Base-by-base conservation (phyloP, 2,329 filamentous ascomycete species). In the Camptophora hylomeconis region DNA sequence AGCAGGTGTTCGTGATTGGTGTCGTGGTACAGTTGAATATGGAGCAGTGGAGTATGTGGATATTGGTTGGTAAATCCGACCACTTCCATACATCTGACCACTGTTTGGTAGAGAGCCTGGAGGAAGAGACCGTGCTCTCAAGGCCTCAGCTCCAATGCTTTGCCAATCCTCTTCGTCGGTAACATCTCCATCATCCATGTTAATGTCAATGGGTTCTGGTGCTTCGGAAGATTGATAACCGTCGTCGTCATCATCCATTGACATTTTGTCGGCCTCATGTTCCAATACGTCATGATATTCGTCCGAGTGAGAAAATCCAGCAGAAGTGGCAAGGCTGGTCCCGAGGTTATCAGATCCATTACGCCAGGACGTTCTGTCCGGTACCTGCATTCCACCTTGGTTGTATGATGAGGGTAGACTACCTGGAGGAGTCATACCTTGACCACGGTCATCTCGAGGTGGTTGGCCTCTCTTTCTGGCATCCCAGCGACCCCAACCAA, bases 121-220 rank as follows among this genome's bases (percentile, higher is more conserved):
- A 47, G 49, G 54, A 45, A 59, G 60, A 48, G 54, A 73, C 59
- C 57, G 69, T 54, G 65, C 75, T 57, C 86, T 75, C 43, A 94
- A 68, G 41, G 82, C 81, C 31, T 80, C 83, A 17, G 86, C 82
- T 31, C 84, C 87, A 38, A 93, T 79, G 29, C 80, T 74, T 25
- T 80, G 82, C 86, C 87, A 94, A 56, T 95, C 86, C 56, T 95
- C 87, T 50, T 94, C 83, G 50, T 95, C 89, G 14, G 89, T 95
- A 35, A 81, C 70, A 49, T 93, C 83, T 44, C 80, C 79, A 27
- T 94, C 83, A 41, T 80, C 76, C 36, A 81, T 73, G 48, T 92
- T 79, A 44, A 82, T 78, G 45, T 75, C 74, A 60, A 75, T 57
- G 53, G 65, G 42, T 20, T 60, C 60, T 9, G 54, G 52, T 11